A percentile compares a stretch with the other conserved stretches of the same genome.
Evolutionary conservation across 257 asterid species (phyloP).

Genomic region (Solanum pimpinellifolium): DNA sequence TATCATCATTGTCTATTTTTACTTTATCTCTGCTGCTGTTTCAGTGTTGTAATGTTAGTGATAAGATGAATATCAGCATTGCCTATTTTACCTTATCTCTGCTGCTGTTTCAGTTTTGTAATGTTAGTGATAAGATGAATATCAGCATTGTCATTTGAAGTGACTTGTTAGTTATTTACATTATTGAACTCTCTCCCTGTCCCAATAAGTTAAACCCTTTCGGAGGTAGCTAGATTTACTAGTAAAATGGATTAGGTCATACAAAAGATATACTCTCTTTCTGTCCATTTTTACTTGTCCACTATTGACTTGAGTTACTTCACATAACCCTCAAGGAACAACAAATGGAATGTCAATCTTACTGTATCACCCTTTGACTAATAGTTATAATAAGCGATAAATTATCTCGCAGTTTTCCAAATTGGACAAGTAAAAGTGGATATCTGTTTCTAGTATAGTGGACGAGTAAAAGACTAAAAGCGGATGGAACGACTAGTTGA

Average conservation of each 20-base stretch:
- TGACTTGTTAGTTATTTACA: neutral
- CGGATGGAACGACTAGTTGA: neutral
- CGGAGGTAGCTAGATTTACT: neutral
- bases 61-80: neutral
- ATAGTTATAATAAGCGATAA: neutral
- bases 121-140: neutral
- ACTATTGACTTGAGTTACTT: too few species aligned
- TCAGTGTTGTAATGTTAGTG: neutral
- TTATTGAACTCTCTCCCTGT: neutral
- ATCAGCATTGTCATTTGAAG: neutral
- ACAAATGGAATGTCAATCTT: neutral
- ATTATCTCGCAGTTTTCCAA: too few species aligned
- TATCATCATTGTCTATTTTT: neutral
- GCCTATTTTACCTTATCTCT: neutral
- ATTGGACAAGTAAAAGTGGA: neutral
- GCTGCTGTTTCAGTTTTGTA: neutral
- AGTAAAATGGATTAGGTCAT: neutral
- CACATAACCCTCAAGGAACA: neutral
- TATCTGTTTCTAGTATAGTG: neutral
- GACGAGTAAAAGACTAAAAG: neutral
- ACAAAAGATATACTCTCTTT: neutral
- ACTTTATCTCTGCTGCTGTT: neutral
- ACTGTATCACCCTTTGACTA: neutral
- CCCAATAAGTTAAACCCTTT: neutral
- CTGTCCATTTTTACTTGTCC: neutral